phyloP scores from a whole-genome alignment of 1,139 yeast species.

The Nakaseomyces kungkrabaensis region DNA sequence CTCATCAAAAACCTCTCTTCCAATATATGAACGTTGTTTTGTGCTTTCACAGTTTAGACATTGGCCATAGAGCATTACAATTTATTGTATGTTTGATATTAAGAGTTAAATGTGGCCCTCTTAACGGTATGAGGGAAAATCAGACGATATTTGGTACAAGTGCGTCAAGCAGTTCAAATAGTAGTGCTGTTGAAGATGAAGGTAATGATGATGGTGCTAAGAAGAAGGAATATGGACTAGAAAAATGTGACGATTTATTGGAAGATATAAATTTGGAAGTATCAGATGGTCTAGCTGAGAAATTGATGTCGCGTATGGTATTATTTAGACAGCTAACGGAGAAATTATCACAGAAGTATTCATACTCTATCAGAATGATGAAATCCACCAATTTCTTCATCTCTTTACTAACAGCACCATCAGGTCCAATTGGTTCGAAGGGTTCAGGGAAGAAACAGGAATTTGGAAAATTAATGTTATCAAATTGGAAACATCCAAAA shows the following conservation, averaged over 20 bases:
- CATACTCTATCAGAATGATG: conserved; percentile 46
- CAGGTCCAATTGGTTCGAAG: conserved; percentile 8
- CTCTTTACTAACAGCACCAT: conserved; percentile 32
- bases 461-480: conserved; percentile 2
- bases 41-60: conserved; percentile 39
- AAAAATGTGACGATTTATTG: conserved; percentile 11
- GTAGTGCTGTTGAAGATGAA: conserved; percentile 21
- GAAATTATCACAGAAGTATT: conserved; percentile 36
- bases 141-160: conserved; percentile 19
- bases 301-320: conserved; percentile 31
- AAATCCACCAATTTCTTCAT: conserved; percentile 40
- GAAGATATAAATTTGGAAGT: conserved; percentile 23
- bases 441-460: conserved; percentile 6
- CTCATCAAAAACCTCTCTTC: conserved; percentile 28
- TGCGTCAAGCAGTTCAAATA: conserved; percentile 2
- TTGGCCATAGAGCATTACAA: conserved; percentile 43
- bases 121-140: conserved; percentile 28
- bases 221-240: conserved; percentile 6
- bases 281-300: conserved; percentile 31
- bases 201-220: conserved; percentile 8
- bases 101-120: conserved; percentile 38
- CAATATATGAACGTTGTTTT: conserved; percentile 36
- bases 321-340: conserved; percentile 30
- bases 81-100: conserved; percentile 42
- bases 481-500: conserved; percentile 22